Evolutionary conservation across 495 filamentous ascomycete genomes (phyloP).

Genomic region (Xylaria curta): DNA sequence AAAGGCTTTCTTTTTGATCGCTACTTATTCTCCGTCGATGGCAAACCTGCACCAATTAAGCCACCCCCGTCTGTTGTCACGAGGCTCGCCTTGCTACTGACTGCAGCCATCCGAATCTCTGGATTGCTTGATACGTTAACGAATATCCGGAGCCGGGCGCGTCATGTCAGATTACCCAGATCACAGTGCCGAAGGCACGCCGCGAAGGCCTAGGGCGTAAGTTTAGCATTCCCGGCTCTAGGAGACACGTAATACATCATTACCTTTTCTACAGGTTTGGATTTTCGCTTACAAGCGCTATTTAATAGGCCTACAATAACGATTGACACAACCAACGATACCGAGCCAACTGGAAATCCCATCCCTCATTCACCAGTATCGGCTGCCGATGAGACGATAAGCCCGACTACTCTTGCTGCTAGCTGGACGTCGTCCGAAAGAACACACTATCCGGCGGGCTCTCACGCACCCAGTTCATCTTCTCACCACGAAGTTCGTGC

Average conservation of each 20-base stretch:
- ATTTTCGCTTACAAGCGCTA: conserved; percentile 27
- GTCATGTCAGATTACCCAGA: conserved; percentile 21
- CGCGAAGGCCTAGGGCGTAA: conserved; percentile 27
- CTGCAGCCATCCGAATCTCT: not conserved
- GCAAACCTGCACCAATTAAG: not conserved
- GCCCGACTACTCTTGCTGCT: conserved; percentile 52
- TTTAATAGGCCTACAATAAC: conserved; percentile 45
- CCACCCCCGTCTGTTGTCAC: not conserved
- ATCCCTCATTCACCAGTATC: conserved; percentile 53
- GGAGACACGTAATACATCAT: not conserved
- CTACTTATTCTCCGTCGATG: conserved; percentile 14
- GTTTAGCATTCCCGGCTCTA: not conserved
- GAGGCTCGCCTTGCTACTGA: not conserved
- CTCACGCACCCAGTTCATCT: conserved; percentile 32
- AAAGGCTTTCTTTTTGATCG: not conserved
- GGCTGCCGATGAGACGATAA: conserved; percentile 51
- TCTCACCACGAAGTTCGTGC: conserved; percentile 59
- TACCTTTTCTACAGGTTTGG: not conserved
- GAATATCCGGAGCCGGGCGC: conserved; percentile 4
- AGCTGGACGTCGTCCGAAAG: conserved; percentile 55
- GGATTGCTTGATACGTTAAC: not conserved
- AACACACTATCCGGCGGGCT: conserved; percentile 47
- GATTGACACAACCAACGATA: conserved; percentile 45
- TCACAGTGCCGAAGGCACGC: conserved; percentile 24
- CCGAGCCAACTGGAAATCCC: conserved; percentile 41